Evolutionary conservation across 352 stramenopile species (phyloP).

Genomic region (Globisporangium irregulare): DNA sequence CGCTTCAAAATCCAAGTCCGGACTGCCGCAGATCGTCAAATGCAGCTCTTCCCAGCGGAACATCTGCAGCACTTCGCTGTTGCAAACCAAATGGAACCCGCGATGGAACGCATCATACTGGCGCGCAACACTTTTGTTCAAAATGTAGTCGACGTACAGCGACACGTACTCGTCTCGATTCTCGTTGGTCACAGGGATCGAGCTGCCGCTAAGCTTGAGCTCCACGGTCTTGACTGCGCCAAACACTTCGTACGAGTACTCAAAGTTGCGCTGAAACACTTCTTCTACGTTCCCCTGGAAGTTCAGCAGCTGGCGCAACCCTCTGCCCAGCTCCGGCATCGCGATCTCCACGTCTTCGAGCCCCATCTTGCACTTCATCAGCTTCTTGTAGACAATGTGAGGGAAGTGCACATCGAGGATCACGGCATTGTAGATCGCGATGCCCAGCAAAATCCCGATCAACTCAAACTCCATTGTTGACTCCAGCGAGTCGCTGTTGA

Average conservation of each 20-base stretch:
- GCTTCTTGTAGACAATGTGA: constrained; percentile 81
- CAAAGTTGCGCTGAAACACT: constrained; percentile 70
- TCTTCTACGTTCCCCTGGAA: constrained; percentile 71
- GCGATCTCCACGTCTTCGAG: constrained; percentile 58
- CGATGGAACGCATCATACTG: constrained; percentile 75
- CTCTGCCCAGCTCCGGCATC: constrained; percentile 58
- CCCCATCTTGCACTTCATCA: constrained; percentile 52
- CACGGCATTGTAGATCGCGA: constrained; percentile 86
- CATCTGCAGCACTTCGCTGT: constrained; percentile 67
- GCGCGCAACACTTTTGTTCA: constrained; percentile 53
- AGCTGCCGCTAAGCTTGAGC: constrained; percentile 55
- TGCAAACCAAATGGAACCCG: constrained; percentile 75
- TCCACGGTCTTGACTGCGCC: constrained; percentile 77
- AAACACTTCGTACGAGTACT: constrained; percentile 82
- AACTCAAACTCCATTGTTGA: constrained; percentile 84
- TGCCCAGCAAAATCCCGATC: constrained; percentile 73
- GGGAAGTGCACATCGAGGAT: constrained; percentile 84
- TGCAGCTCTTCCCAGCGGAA: constrained; percentile 82
- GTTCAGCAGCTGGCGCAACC: constrained; percentile 58
- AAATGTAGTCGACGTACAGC: constrained; percentile 71
- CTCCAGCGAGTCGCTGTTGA: constrained; percentile 82
- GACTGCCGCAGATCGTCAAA: constrained; percentile 70
- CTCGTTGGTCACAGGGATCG: constrained; percentile 55
- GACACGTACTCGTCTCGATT: constrained; percentile 74
- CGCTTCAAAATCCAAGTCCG: constrained; percentile 75